Percentiles rank a stretch among this genome's conserved stretches.
Evolutionary conservation across 306 rosid species (phyloP).

Genomic region (Luffa acutangula): DNA sequence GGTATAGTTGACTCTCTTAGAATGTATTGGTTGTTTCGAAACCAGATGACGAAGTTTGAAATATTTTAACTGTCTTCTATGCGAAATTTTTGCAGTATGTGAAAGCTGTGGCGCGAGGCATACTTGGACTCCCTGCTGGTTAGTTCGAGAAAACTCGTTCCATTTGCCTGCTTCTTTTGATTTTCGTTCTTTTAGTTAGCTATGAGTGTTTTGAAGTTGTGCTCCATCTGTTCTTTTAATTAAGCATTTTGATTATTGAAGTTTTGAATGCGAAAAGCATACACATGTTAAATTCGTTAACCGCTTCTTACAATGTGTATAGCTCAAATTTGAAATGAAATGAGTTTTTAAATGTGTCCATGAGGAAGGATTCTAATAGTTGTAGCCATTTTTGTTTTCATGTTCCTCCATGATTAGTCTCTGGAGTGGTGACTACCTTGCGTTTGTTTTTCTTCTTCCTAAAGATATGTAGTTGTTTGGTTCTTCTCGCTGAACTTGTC

Average conservation of each 20-base stretch:
- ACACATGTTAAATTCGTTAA: background rate
- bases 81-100: constrained; percentile 41
- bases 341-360: background rate
- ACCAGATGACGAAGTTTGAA: background rate
- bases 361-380: background rate
- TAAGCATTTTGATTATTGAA: background rate
- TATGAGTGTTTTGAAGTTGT: background rate
- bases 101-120: constrained; percentile 67
- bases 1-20: constrained; percentile 10
- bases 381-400: background rate
- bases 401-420: background rate
- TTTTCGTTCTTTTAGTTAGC: background rate
- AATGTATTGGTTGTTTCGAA: background rate
- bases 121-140: constrained; percentile 68
- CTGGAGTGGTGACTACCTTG: background rate
- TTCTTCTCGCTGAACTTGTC: background rate
- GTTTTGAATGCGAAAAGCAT: background rate
- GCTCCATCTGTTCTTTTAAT: background rate
- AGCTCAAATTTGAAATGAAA: background rate
- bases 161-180: background rate
- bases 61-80: background rate
- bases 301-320: background rate
- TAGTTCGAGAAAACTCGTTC: constrained; percentile 21
- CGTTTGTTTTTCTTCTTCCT: background rate
- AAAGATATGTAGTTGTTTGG: background rate